These are phyloP conservation scores for Globisporangium solare DNA, from an alignment of 352 stramenopile species.

Conservation along the genomic window DNA sequence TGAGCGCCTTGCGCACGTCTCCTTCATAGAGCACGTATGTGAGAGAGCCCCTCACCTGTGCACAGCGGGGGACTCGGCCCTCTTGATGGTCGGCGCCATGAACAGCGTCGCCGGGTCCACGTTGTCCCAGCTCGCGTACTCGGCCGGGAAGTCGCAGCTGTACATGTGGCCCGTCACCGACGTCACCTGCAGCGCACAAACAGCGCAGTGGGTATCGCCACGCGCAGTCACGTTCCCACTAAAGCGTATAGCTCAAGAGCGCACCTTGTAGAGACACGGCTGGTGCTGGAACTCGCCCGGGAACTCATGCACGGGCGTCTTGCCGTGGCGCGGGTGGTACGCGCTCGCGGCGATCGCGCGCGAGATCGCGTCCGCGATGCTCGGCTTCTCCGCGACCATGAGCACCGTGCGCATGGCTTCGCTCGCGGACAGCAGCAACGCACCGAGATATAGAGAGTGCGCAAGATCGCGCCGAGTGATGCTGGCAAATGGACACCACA, in stretches of 20 bases:
- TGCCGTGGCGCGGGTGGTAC: conserved; percentile 22
- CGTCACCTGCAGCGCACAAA: no score
- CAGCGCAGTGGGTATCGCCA: no score
- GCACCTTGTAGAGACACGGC: conserved; percentile 26
- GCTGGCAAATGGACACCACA: no score
- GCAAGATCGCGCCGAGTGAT: no score
- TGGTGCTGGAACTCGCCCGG: conserved; percentile 27
- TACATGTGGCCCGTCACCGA: conserved; percentile 79
- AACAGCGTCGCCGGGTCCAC: conserved; percentile 73
- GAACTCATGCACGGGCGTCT: conserved; percentile 57
- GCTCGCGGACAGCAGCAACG: neutral
- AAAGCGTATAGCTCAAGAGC: no score
- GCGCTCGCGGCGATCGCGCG: conserved; percentile 26
- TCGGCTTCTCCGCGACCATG: conserved; percentile 77
- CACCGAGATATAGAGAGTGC: no score
- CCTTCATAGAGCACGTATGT: no score
- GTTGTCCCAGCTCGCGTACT: conserved; percentile 75
- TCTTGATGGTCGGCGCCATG: conserved; percentile 57
- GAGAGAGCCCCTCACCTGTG: neutral
- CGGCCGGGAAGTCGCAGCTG: conserved; percentile 64
- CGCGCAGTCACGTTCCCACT: no score
- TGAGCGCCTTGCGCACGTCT: no score
- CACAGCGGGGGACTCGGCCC: conserved; percentile 26
- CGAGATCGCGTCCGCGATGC: conserved; percentile 56
- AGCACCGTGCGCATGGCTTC: conserved; percentile 27